Base-by-base conservation (phyloP, 805 yeast genomes). In the Kodamaea lidongshanica region DNA sequence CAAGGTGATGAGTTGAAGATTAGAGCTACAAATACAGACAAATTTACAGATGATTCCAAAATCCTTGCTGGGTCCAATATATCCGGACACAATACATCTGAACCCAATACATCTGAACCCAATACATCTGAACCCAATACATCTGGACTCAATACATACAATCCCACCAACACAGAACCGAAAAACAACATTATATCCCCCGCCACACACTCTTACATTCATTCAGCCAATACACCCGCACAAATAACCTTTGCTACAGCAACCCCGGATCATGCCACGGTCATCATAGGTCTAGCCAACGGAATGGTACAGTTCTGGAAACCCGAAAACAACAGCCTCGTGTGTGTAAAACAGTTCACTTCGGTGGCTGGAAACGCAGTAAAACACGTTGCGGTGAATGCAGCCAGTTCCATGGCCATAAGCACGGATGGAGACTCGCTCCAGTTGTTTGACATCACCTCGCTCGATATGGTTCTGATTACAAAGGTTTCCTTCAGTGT, bases 391-490 rank as follows among this genome's bases (percentile, higher is more conserved):
- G 23, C 41, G n/a, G 25, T 50, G 14, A 38, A 33, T 28, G 18
- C 9, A 8, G 43, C 33, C 15, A 46, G 42, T 7, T 19, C 35
- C n/a, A 23, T 57, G 35, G 59, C 50, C 7, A n/a, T n/a, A n/a
- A 45, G 52, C 5, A 30, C 46, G 8, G 47, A 44, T 22, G 38
- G 28, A 3, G 48, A 45, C 16, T 38, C 33, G 7, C 30, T 48
- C 21, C 42, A 57, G 38, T 34, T 63, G 4, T 62, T 59, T 38
- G 69, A 62, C 23, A 44, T 60, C 16, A 35, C 30, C 6, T 42
- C 44, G 5, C 44, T 57, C 16, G 69, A 63, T 27, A 54, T 63
- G 64, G 50, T 58, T 5, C 51, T 44, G 29, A 48, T 57, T 3
- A 15, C 58, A 4, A 47, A 46, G 9, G 33, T 60, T 4, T 40